Conservation (phyloP, 345 rosid species). For the Salix dunnii region DNA sequence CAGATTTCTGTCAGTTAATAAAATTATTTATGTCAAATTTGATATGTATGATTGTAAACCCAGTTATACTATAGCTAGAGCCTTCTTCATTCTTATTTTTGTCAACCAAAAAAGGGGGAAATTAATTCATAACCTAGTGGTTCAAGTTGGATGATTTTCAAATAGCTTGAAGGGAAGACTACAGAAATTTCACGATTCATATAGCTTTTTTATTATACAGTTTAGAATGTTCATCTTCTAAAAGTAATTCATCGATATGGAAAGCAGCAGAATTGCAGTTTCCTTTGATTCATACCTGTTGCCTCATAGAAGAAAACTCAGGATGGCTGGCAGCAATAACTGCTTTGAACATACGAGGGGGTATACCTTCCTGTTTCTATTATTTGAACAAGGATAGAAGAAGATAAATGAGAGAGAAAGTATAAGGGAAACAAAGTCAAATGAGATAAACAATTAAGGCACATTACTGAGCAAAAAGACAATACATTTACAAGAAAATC, state of each 20-base stretch:
- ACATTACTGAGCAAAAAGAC: background rate
- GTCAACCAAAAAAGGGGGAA: background rate
- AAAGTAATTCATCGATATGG: background rate
- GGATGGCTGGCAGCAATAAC: conserved; percentile 94
- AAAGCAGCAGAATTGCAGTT: background rate
- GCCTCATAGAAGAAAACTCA: conserved; percentile 93
- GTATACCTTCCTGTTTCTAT: conserved; percentile 90
- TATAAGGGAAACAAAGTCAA: background rate
- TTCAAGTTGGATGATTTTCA: background rate
- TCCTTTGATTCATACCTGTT: conserved; percentile 56
- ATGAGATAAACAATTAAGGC: background rate
- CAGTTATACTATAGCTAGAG: background rate
- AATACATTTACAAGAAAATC: background rate
- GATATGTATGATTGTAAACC: background rate
- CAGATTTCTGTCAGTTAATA: too few species aligned
- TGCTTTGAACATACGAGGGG: conserved; percentile 94
- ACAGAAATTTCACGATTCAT: background rate
- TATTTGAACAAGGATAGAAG: conserved; percentile 12
- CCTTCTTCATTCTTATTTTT: background rate
- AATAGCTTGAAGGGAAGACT: background rate
- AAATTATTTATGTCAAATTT: background rate
- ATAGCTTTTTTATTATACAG: background rate
- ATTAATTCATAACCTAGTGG: background rate
- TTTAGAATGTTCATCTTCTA: too few species aligned
- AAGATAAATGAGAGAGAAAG: background rate